Percentiles rank a stretch among this genome's conserved stretches.
Evolutionary conservation across 768 basidiomycete genomes (phyloP).

Genomic region (Auriscalpium microsporum): DNA sequence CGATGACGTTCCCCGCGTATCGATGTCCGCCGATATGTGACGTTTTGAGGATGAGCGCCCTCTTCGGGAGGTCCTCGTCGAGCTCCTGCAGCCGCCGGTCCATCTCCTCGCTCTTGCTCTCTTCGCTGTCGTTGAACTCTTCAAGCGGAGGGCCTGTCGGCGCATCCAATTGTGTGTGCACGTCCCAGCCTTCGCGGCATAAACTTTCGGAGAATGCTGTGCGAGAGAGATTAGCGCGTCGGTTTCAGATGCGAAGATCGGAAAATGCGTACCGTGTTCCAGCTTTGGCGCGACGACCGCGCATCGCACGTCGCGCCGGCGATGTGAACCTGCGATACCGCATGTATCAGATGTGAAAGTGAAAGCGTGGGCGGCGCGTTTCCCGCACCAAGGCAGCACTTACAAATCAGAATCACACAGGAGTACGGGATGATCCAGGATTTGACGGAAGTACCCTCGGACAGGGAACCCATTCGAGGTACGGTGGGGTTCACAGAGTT

Average conservation of each 20-base stretch:
- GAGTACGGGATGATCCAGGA: constrained; percentile 85
- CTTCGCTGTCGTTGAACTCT: constrained; percentile 40
- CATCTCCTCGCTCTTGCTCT: constrained; percentile 50
- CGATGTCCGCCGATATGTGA: constrained; percentile 94
- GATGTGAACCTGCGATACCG: constrained; percentile 69
- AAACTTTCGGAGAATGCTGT: constrained; percentile 57
- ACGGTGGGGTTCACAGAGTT: constrained; percentile 52
- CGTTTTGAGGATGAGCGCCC: constrained; percentile 75
- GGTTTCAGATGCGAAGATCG: not conserved
- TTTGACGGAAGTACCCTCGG: constrained; percentile 41
- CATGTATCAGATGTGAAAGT: not conserved
- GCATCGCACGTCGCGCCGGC: constrained; percentile 87
- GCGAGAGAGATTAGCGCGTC: constrained; percentile 6
- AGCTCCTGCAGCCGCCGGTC: constrained; percentile 37
- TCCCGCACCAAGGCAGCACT: constrained; percentile 20
- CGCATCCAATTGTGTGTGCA: constrained; percentile 66
- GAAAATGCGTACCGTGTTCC: constrained; percentile 47
- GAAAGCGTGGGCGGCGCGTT: not conserved
- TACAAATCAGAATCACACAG: constrained; percentile 84
- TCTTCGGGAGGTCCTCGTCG: constrained; percentile 46
- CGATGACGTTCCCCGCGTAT: constrained; percentile 86
- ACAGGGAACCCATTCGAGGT: constrained; percentile 36
- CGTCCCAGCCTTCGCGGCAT: constrained; percentile 63
- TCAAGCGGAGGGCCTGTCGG: constrained; percentile 50
- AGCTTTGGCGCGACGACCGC: constrained; percentile 80